phyloP scores from a whole-genome alignment of 192 early-diverging fungal species.

The Paraglomus occultum region DNA sequence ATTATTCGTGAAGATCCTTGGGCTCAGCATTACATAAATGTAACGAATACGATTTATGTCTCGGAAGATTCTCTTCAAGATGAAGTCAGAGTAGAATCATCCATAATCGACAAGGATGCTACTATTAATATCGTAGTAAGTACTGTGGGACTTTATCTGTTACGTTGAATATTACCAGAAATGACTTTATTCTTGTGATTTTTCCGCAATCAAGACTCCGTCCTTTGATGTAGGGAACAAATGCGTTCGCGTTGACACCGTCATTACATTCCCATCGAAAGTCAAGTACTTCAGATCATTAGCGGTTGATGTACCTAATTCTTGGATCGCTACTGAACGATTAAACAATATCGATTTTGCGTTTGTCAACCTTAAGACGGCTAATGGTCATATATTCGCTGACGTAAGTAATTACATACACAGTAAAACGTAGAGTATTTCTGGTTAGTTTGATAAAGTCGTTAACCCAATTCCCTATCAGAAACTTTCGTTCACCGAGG shows the following conservation, averaged over 20 bases:
- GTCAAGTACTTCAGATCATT: conserved; percentile 17
- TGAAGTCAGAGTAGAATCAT: conserved; percentile 13
- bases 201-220: conserved; percentile 15
- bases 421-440: neutral
- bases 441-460: neutral
- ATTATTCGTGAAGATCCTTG: conserved; percentile 24
- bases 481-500: neutral
- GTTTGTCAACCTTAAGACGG: conserved; percentile 24
- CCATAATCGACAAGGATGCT: conserved; percentile 14
- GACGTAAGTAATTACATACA: conserved; percentile 1
- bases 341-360: conserved; percentile 25
- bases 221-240: conserved; percentile 14
- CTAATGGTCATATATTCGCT: conserved; percentile 14
- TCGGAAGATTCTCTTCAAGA: conserved; percentile 15
- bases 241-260: conserved; percentile 25
- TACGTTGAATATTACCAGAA: neutral
- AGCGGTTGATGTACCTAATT: conserved; percentile 22
- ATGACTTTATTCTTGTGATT: neutral
- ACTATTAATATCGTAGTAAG: conserved; percentile 14
- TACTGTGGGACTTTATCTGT: neutral
- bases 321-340: neutral
- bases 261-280: conserved; percentile 18
- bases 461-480: neutral
- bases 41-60: conserved; percentile 26
- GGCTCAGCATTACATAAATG: conserved; percentile 4